phyloP scores from a whole-genome alignment of 192 early-diverging fungal species.

The Geranomyces michiganensis region DNA sequence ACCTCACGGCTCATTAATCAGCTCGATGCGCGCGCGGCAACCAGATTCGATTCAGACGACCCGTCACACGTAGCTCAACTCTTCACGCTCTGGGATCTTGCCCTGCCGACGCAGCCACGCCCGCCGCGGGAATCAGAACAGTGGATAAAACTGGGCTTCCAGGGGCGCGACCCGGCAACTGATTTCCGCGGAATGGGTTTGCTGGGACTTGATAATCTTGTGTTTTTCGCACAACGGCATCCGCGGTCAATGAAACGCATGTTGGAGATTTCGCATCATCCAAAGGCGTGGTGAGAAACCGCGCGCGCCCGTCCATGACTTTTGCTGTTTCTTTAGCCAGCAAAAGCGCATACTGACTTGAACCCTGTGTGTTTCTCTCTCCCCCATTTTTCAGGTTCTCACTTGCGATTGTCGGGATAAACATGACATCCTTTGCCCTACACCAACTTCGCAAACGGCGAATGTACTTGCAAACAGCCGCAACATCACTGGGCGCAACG shows the following conservation, averaged over 20 bases:
- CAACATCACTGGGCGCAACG: slow-evolving; percentile 33
- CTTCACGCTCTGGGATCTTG: slow-evolving; percentile 57
- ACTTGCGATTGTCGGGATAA: slow-evolving; percentile 81
- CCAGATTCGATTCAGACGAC: slow-evolving; percentile 64
- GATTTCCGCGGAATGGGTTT: slow-evolving; percentile 86
- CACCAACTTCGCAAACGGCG: slow-evolving; percentile 66
- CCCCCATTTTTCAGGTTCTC: slow-evolving; percentile 59
- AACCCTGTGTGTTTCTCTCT: neutral
- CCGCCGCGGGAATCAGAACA: slow-evolving; percentile 56
- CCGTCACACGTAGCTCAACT: slow-evolving; percentile 64
- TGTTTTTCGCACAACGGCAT: slow-evolving; percentile 67
- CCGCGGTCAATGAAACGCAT: slow-evolving; percentile 54
- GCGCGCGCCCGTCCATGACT: neutral
- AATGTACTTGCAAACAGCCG: slow-evolving; percentile 62
- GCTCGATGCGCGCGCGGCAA: slow-evolving; percentile 47
- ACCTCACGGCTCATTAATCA: neutral
- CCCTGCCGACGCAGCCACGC: slow-evolving; percentile 60
- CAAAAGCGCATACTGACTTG: too few species aligned
- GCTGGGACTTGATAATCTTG: slow-evolving; percentile 64
- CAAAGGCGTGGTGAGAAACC: slow-evolving; percentile 57
- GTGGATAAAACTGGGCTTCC: slow-evolving; percentile 82
- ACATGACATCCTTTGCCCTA: slow-evolving; percentile 70
- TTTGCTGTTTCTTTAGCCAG: slow-evolving; percentile 10
- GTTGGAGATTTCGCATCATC: slow-evolving; percentile 63
- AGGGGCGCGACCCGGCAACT: slow-evolving; percentile 80